Evolutionary conservation across 2,329 filamentous ascomycete species (phyloP).

Genomic region (Colletotrichum eleusines): DNA sequence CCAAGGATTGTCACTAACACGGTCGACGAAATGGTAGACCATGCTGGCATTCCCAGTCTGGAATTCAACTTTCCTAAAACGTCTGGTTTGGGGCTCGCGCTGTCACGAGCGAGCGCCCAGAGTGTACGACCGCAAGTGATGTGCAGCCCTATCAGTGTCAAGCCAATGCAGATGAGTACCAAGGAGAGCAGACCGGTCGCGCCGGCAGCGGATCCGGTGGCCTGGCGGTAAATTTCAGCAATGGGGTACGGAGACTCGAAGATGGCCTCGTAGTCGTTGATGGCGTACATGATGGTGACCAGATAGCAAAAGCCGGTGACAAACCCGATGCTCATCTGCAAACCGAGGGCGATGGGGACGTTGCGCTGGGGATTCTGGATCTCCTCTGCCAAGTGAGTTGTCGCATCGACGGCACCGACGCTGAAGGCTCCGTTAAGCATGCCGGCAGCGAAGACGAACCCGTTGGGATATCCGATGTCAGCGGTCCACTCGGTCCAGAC

Average conservation of each 20-base stretch:
- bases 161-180: slow-evolving; percentile 53
- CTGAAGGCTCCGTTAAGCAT: slow-evolving; percentile 76
- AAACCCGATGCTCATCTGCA: slow-evolving; percentile 64
- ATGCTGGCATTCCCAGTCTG: slow-evolving; percentile 52
- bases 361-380: slow-evolving; percentile 65
- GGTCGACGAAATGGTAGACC: slow-evolving; percentile 63
- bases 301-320: slow-evolving; percentile 65
- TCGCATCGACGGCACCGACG: slow-evolving; percentile 74
- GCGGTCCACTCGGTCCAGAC: slow-evolving; percentile 57
- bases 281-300: slow-evolving; percentile 68
- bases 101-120: slow-evolving; percentile 57
- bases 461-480: slow-evolving; percentile 55
- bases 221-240: slow-evolving; percentile 74
- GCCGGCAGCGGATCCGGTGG: slow-evolving; percentile 63
- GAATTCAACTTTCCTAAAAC: slow-evolving; percentile 48
- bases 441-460: slow-evolving; percentile 56
- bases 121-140: slow-evolving; percentile 56
- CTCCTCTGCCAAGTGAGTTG: slow-evolving; percentile 75
- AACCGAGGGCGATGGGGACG: slow-evolving; percentile 64
- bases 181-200: slow-evolving; percentile 63
- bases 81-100: slow-evolving; percentile 51
- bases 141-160: slow-evolving; percentile 53
- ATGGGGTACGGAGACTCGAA: slow-evolving; percentile 69
- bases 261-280: slow-evolving; percentile 66
- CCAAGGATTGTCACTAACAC: slow-evolving; percentile 65